These are phyloP conservation scores for Cercophora scortea DNA, from an alignment of 495 filamentous ascomycete species.

Conservation along the genomic window DNA sequence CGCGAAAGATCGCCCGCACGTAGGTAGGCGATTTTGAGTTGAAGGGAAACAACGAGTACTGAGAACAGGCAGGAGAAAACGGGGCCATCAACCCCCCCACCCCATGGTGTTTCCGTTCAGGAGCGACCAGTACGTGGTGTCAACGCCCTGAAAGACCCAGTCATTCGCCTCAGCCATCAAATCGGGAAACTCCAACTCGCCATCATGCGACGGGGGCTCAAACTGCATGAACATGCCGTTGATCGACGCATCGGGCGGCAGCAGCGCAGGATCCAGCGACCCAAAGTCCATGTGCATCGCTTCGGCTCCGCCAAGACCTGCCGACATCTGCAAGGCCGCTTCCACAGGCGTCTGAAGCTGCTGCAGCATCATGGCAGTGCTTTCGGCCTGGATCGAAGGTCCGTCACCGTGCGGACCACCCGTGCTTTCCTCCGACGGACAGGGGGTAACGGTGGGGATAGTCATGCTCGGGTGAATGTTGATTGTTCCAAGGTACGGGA, in stretches of 20 bases:
- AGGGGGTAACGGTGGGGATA: background rate
- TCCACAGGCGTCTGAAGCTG: background rate
- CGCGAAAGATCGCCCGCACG: too few species aligned
- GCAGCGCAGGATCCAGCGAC: constrained; percentile 2
- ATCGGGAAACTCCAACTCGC: constrained; percentile 14
- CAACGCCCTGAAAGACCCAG: constrained; percentile 36
- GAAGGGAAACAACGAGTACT: too few species aligned
- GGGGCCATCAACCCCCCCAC: background rate
- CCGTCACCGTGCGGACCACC: background rate
- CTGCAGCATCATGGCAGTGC: background rate
- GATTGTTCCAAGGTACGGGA: constrained; percentile 40
- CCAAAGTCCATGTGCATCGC: background rate
- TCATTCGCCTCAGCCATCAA: constrained; percentile 28
- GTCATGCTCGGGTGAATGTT: constrained; percentile 29
- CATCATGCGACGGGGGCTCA: constrained; percentile 12
- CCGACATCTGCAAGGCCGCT: background rate
- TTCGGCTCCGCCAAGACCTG: background rate
- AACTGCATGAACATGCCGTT: constrained; percentile 27
- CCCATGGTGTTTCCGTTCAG: constrained; percentile 8
- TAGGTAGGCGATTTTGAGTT: too few species aligned
- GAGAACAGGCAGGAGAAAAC: too few species aligned
- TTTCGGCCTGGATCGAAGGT: background rate
- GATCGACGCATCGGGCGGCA: background rate
- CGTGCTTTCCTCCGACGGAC: background rate
- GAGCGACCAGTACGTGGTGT: constrained; percentile 26